Percentiles rank a stretch among this genome's conserved stretches.
These are phyloP conservation scores for Cladosporium cucumerinum DNA, from an alignment of 2,329 filamentous ascomycete genomes.

Conservation along the genomic window DNA sequence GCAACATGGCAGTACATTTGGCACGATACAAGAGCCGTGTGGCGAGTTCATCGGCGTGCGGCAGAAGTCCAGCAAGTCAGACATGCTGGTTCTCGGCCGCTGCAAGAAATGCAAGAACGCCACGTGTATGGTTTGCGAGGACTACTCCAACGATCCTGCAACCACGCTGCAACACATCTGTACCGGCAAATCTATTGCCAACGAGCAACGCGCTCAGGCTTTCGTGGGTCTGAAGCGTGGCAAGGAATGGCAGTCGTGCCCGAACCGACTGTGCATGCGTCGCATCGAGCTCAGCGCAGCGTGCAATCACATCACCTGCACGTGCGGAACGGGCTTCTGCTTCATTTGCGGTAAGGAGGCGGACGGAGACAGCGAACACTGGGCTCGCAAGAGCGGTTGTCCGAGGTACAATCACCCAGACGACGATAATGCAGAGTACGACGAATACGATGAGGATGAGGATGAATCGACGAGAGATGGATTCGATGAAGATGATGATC, in stretches of 20 bases:
- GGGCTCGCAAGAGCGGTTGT: slow-evolving; percentile 6
- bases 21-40: background rate
- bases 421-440: background rate
- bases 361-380: slow-evolving; percentile 13
- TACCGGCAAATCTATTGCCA: background rate
- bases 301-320: slow-evolving; percentile 19
- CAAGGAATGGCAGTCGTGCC: slow-evolving; percentile 18
- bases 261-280: slow-evolving; percentile 8
- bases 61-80: background rate
- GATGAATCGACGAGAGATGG: background rate
- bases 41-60: background rate
- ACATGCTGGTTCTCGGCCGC: background rate
- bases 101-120: background rate
- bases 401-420: slow-evolving; percentile 17
- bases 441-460: background rate
- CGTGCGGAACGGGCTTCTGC: slow-evolving; percentile 17
- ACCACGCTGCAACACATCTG: background rate
- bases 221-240: slow-evolving; percentile 17
- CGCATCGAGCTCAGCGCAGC: slow-evolving; percentile 15
- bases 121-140: slow-evolving; percentile 7
- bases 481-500: background rate
- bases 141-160: background rate
- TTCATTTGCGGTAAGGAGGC: slow-evolving; percentile 17
- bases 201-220: slow-evolving; percentile 3
- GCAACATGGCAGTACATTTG: background rate